Evolutionary conservation across 768 basidiomycete species (phyloP).

Genomic region (Daedaleopsis sinensis): DNA sequence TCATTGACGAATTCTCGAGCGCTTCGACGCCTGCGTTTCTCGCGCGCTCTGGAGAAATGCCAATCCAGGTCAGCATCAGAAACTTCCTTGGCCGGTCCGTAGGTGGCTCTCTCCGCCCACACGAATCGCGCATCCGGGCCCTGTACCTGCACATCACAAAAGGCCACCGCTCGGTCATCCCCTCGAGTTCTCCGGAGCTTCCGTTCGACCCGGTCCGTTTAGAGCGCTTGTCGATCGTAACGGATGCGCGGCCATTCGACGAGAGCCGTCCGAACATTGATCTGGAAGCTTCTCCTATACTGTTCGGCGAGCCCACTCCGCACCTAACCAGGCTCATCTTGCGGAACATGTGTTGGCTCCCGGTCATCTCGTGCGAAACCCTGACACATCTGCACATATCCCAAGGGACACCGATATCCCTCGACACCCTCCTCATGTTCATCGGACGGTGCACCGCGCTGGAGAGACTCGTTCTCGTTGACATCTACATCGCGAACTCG

Average conservation of each 20-base stretch:
- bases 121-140: conserved; percentile 5
- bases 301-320: conserved; percentile 5
- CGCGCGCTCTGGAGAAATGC: conserved; percentile 10
- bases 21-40: neutral
- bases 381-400: conserved; percentile 17
- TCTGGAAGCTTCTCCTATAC: neutral
- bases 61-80: conserved; percentile 9
- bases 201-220: conserved; percentile 2
- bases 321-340: conserved; percentile 12
- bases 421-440: conserved; percentile 13
- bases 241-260: conserved; percentile 9
- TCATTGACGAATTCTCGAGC: conserved; percentile 1
- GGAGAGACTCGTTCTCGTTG: conserved; percentile 11
- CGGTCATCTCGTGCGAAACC: conserved; percentile 4
- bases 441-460: conserved; percentile 15
- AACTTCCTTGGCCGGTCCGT: neutral
- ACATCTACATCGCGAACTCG: conserved; percentile 16
- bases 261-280: conserved; percentile 19
- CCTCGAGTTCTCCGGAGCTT: neutral
- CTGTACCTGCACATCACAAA: conserved; percentile 6
- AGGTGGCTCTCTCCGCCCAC: neutral
- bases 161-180: neutral
- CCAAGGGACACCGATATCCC: conserved; percentile 9
- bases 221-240: conserved; percentile 10
- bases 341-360: conserved; percentile 17